These are phyloP conservation scores for Madurella fahalii DNA, from an alignment of 2,329 filamentous ascomycete species.

Conservation along the genomic window DNA sequence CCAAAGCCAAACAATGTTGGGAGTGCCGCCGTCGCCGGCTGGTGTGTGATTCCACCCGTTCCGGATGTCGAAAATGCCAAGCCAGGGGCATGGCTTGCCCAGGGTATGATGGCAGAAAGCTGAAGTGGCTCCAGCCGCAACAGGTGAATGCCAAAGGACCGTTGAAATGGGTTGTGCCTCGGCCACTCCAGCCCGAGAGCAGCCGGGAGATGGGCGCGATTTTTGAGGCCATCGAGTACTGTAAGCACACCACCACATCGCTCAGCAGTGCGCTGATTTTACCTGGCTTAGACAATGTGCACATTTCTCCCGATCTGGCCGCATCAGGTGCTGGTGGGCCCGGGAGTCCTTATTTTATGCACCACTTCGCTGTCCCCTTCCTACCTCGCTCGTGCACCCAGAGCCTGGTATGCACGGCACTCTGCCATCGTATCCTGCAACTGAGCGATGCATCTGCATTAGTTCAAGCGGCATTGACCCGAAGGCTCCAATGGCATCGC, in stretches of 20 bases:
- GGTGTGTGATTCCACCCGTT: conserved; percentile 3
- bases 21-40: conserved; percentile 4
- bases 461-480: not conserved
- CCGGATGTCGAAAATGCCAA: conserved; percentile 3
- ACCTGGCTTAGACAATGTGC: not conserved
- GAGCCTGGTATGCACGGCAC: conserved; percentile 1
- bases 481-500: conserved; percentile 1
- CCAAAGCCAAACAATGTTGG: conserved; percentile 4
- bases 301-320: conserved; percentile 1
- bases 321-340: not conserved
- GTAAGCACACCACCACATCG: not conserved
- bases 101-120: conserved; percentile 1
- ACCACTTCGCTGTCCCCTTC: not conserved
- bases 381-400: conserved; percentile 1
- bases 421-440: conserved; percentile 5
- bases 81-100: not conserved
- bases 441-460: not conserved
- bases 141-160: conserved; percentile 3
- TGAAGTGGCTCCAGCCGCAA: conserved; percentile 5
- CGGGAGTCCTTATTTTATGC: conserved; percentile 3
- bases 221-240: conserved; percentile 7
- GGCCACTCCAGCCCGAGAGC: not conserved
- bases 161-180: not conserved
- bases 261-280: not conserved
- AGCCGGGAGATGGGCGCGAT: not conserved